Conservation (phyloP, 345 rosid genomes). For the Euclidium syriacum region DNA sequence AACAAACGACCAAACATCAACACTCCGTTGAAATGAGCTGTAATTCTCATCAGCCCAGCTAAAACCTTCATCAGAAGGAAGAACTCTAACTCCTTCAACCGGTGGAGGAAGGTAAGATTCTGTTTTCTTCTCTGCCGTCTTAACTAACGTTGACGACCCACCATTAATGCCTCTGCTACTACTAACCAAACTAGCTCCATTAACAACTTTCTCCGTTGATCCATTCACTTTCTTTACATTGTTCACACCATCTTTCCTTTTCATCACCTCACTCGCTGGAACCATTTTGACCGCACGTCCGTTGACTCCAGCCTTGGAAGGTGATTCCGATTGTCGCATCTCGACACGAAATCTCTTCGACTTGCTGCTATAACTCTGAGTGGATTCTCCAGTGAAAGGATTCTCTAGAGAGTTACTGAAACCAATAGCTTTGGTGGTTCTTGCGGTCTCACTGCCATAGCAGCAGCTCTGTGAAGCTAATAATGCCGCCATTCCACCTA, state of each 20-base stretch:
- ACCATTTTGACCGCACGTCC: constrained; percentile 73
- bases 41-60: constrained; percentile 97
- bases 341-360: constrained; percentile 38
- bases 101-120: constrained; percentile 50
- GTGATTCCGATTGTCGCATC: constrained; percentile 53
- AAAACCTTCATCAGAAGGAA: constrained; percentile 88
- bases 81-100: constrained; percentile 54
- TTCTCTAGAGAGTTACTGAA: constrained; percentile 52
- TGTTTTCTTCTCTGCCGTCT: constrained; percentile 34
- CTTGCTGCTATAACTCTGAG: constrained; percentile 17
- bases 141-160: constrained; percentile 37
- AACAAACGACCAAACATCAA: constrained; percentile 92
- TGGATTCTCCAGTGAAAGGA: constrained; percentile 15
- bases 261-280: constrained; percentile 65
- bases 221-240: constrained; percentile 56
- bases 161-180: constrained; percentile 29
- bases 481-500: constrained; percentile 57
- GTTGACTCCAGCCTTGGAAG: constrained; percentile 47
- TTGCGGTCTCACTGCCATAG: constrained; percentile 37
- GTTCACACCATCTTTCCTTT: constrained; percentile 36
- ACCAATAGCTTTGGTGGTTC: constrained; percentile 41
- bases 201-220: constrained; percentile 39
- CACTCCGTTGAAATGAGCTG: constrained; percentile 57
- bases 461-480: constrained; percentile 82
- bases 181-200: constrained; percentile 54